phyloP scores from a whole-genome alignment of 1,284 basidiomycete genomes.

The Rhodotorula sp. region DNA sequence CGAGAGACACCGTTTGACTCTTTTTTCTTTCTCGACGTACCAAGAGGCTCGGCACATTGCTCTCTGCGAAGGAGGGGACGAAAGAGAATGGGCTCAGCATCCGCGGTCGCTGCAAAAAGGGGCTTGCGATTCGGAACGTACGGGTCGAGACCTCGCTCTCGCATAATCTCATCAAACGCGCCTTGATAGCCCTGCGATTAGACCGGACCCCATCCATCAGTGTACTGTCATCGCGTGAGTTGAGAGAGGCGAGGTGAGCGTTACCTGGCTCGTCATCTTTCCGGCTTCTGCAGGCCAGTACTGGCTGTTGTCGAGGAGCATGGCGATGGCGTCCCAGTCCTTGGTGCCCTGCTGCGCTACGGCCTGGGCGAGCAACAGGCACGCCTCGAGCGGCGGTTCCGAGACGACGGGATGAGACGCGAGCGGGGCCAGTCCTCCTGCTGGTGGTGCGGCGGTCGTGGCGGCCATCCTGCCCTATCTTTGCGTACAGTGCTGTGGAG shows the following conservation, averaged over 20 bases:
- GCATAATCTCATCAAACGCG: conserved; percentile 13
- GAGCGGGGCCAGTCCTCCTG: conserved; percentile 1
- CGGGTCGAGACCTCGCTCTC: conserved; percentile 11
- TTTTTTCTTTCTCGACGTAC: no score
- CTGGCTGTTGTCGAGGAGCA: neutral
- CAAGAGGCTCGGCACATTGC: conserved; percentile 1
- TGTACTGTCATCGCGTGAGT: neutral
- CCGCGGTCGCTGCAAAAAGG: no score
- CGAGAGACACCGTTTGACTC: no score
- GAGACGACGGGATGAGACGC: conserved; percentile 7
- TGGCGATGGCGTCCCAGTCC: conserved; percentile 12
- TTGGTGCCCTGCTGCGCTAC: conserved; percentile 22
- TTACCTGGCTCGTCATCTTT: conserved; percentile 19
- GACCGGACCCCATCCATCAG: neutral
- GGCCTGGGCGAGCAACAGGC: conserved; percentile 28
- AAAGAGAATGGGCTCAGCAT: neutral
- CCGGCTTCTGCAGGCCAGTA: conserved; percentile 7
- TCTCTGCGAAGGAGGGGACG: neutral
- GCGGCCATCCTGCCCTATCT: no score
- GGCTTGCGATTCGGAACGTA: neutral
- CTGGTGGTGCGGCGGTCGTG: no score
- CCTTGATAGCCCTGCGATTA: conserved; percentile 3
- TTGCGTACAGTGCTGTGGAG: no score
- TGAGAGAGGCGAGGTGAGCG: no score
- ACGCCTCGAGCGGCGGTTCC: conserved; percentile 11